phyloP scores from a whole-genome alignment of 768 basidiomycete species.

The Scleroderma citrinum region DNA sequence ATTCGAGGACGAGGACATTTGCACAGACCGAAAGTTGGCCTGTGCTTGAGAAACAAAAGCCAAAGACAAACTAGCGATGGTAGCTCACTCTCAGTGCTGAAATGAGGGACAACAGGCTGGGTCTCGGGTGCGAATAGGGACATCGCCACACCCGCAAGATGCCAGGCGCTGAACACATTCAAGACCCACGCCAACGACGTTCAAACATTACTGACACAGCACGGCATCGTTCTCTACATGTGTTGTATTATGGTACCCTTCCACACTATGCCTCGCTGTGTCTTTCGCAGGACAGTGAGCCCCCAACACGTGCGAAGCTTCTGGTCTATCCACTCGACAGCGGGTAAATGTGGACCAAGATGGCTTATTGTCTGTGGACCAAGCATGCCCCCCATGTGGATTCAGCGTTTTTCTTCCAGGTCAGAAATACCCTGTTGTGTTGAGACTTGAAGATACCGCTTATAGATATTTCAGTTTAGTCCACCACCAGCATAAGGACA shows the following conservation, averaged over 20 bases:
- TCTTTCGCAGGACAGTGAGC: neutral
- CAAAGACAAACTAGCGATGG: neutral
- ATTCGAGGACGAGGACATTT: slow-evolving; percentile 18
- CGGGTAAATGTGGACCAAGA: neutral
- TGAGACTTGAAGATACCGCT: neutral
- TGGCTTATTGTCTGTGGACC: neutral
- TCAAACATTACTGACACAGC: neutral
- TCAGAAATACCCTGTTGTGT: neutral
- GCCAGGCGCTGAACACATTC: neutral
- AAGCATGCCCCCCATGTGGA: neutral
- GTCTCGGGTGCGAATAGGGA: neutral
- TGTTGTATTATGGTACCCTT: neutral
- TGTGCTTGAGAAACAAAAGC: neutral
- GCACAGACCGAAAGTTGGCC: slow-evolving; percentile 6
- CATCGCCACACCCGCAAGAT: neutral
- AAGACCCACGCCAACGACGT: neutral
- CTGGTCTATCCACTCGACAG: neutral
- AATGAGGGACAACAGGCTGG: neutral
- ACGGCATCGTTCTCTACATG: neutral
- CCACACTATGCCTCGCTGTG: neutral
- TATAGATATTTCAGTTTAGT: neutral
- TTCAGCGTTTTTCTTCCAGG: neutral
- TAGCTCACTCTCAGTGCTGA: neutral
- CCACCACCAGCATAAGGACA: neutral
- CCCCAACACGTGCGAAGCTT: neutral